These are phyloP conservation scores for Boletus pseudopeckii DNA, from an alignment of 768 basidiomycete genomes.

Conservation along the genomic window DNA sequence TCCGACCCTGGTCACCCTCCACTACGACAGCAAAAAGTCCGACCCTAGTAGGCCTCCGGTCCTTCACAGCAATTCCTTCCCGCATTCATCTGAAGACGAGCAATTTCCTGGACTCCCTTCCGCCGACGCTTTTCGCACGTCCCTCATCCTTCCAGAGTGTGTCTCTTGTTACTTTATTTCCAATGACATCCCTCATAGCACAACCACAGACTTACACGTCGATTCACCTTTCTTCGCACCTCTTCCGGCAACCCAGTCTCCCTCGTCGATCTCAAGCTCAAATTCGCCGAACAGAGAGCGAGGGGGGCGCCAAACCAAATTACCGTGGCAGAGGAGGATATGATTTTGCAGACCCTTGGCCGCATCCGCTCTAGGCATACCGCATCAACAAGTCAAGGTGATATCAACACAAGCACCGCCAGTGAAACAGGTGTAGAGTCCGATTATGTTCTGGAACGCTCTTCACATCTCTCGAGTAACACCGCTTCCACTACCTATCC, in stretches of 20 bases:
- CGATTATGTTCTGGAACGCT: slow-evolving; percentile 32
- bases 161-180: slow-evolving; percentile 28
- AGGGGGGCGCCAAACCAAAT: slow-evolving; percentile 65
- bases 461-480: slow-evolving; percentile 37
- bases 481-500: slow-evolving; percentile 35
- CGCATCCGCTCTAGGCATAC: slow-evolving; percentile 41
- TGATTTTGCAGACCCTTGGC: slow-evolving; percentile 74
- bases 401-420: slow-evolving; percentile 13
- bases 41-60: slow-evolving; percentile 54
- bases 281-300: slow-evolving; percentile 74
- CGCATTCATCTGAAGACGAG: slow-evolving; percentile 36
- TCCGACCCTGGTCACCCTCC: slow-evolving; percentile 16
- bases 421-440: slow-evolving; percentile 26
- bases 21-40: slow-evolving; percentile 66
- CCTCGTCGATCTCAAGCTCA: slow-evolving; percentile 59
- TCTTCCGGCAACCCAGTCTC: slow-evolving; percentile 62
- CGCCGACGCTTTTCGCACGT: slow-evolving; percentile 78
- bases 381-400: slow-evolving; percentile 18
- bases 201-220: slow-evolving; percentile 64
- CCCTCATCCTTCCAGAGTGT: slow-evolving; percentile 82
- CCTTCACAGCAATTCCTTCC: slow-evolving; percentile 31
- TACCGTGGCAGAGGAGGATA: slow-evolving; percentile 80
- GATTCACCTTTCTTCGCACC: slow-evolving; percentile 76
- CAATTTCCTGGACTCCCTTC: slow-evolving; percentile 59
- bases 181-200: slow-evolving; percentile 8